A percentile compares a stretch with the other conserved stretches of the same genome.
phyloP scores from a whole-genome alignment of 768 basidiomycete genomes.

The Auriculariales sp. region DNA sequence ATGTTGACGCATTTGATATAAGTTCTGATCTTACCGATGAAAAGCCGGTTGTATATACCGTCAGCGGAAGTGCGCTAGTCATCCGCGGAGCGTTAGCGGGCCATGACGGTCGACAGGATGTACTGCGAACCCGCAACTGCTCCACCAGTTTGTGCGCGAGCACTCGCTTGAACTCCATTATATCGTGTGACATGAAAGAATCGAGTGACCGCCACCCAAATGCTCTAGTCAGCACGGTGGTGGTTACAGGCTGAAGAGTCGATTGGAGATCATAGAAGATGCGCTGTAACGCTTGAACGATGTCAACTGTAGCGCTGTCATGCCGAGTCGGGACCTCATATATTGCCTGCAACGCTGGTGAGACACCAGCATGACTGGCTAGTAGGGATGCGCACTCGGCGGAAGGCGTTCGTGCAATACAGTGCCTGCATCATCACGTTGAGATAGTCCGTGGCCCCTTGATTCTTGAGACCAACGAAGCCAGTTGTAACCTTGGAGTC shows the following conservation, averaged over 20 bases:
- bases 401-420: slow-evolving; percentile 88
- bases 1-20: slow-evolving; percentile 99
- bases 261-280: slow-evolving; percentile 98
- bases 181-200: slow-evolving; percentile 97
- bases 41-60: slow-evolving; percentile 84
- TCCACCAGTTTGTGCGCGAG: slow-evolving; percentile 92
- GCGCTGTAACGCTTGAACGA: slow-evolving; percentile 85
- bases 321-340: slow-evolving; percentile 99
- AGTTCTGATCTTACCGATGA: slow-evolving; percentile 98
- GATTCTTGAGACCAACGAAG: slow-evolving; percentile 94
- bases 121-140: slow-evolving; percentile 80
- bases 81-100: slow-evolving; percentile 3
- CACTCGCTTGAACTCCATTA: slow-evolving; percentile 97
- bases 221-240: slow-evolving; percentile 93
- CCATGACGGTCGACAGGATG: background rate
- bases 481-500: slow-evolving; percentile 99
- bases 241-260: slow-evolving; percentile 93
- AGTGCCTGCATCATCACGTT: slow-evolving; percentile 95
- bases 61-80: slow-evolving; percentile 83
- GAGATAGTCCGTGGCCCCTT: slow-evolving; percentile 99
- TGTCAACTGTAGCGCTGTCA: slow-evolving; percentile 85
- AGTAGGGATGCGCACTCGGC: slow-evolving; percentile 44
- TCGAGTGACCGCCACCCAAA: slow-evolving; percentile 99
- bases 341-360: slow-evolving; percentile 62
- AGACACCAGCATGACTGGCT: background rate